These are phyloP conservation scores for Begonia masoniana DNA, from an alignment of 306 rosid species.

Conservation along the genomic window DNA sequence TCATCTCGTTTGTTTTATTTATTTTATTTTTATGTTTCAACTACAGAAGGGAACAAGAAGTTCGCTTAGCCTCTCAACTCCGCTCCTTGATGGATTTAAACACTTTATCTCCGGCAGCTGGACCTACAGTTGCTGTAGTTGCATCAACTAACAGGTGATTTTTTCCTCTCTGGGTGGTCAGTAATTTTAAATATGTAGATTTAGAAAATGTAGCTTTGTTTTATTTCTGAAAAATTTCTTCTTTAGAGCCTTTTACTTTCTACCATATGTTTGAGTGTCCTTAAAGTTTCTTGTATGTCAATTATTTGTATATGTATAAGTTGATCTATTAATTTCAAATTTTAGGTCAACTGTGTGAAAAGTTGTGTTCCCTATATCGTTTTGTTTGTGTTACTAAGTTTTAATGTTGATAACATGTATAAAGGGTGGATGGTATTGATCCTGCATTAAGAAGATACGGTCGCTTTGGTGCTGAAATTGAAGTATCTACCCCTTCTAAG, in stretches of 20 bases:
- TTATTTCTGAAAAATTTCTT: neutral
- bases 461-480: slow-evolving; percentile 82
- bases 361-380: neutral
- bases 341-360: no score
- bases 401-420: slow-evolving; percentile 12
- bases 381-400: slow-evolving; percentile 8
- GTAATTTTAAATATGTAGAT: no score
- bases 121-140: slow-evolving; percentile 58
- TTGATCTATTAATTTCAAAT: slow-evolving; percentile 1
- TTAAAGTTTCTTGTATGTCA: no score
- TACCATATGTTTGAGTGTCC: neutral
- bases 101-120: slow-evolving; percentile 28
- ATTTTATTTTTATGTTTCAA: neutral
- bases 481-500: slow-evolving; percentile 69
- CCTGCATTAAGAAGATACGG: slow-evolving; percentile 84
- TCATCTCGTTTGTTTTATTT: neutral
- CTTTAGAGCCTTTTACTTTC: neutral
- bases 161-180: neutral
- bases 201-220: neutral
- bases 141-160: slow-evolving; percentile 86
- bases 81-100: slow-evolving; percentile 57
- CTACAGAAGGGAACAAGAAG: slow-evolving; percentile 66
- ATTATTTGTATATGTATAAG: neutral
- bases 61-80: slow-evolving; percentile 70
- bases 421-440: slow-evolving; percentile 69